phyloP scores from a whole-genome alignment of 371 early-diverging fungal species.

The Mucor plumbeus region DNA sequence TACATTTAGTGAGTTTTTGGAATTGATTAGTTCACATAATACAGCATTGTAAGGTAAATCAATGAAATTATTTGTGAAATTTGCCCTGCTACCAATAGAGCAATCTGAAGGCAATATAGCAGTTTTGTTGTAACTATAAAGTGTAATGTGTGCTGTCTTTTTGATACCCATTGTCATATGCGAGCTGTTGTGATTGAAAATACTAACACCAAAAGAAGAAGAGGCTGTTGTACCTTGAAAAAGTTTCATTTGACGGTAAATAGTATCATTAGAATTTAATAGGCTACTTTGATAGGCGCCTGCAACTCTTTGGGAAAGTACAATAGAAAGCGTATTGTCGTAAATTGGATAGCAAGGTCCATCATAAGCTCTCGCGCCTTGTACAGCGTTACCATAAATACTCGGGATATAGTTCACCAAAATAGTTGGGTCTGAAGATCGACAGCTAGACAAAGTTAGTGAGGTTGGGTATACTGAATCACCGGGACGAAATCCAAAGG shows the following conservation, averaged over 20 bases:
- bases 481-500: not conserved
- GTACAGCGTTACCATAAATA: not conserved
- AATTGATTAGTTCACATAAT: not conserved
- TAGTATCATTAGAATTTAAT: not conserved
- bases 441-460: not conserved
- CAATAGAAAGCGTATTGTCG: not conserved
- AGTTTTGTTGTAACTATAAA: not conserved
- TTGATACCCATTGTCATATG: slow-evolving; percentile 5
- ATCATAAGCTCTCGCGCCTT: not conserved
- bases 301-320: not conserved
- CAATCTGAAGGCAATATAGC: not conserved
- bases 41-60: not conserved
- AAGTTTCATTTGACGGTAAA: not conserved
- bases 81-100: not conserved
- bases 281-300: not conserved
- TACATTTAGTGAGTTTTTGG: not conserved
- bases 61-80: not conserved
- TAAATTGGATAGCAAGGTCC: not conserved
- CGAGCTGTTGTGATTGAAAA: not conserved
- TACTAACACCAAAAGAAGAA: not conserved
- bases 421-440: not conserved
- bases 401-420: not conserved
- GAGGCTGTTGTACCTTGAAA: not conserved
- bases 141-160: not conserved
- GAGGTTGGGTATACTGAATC: not conserved